Evolutionary conservation across 139 green algal species (phyloP), one percentile per base, ranked within the genome.

Genomic region (Picochlorum sp.): DNA sequence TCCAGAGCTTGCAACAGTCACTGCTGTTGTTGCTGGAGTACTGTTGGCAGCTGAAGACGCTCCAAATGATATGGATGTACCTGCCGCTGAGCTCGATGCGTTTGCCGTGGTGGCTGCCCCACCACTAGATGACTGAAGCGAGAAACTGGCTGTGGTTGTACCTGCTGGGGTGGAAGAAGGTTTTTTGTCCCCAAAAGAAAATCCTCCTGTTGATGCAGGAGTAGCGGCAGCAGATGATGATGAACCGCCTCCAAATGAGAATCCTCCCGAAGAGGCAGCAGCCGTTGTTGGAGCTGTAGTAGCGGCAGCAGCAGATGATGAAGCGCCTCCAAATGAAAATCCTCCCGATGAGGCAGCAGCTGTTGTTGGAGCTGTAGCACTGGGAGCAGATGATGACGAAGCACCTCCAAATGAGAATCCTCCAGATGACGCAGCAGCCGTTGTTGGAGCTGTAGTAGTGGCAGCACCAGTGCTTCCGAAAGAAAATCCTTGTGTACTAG

Each of bases 61-160:
- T 56, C 18, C 58, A 20, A 21, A 18, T 28, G 58, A 21, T 9
- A 32, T 10, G 21, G 23, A 26, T 5, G 58, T 7, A 16, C n/a
- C 20, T 52, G 58, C 21, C 3, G 58, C 20, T 51, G 20, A 28
- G 7, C 21, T 65, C 9, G 58, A 65, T 51, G 41, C n/a, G 4
- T 18, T 23, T 71, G 62, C 21, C 5, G 69, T 9, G 20, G 60
- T 61, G 24, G 69, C 18, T 1, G 69, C 56, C 23, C 49, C 62
- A 1, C n/a, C 62, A 20, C 49, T n/a, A 34, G 32, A 51, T 20
- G 61, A 16, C 2, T 49, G 61, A 3, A 51, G 26, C 4, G 28
- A 49, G 50, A 66, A 66, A 32, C 37, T 60, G 8, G 50, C 23
- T 0, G 50, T 58, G 9, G 23, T 62, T 37, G 32, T 62, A 44